Base-by-base conservation (phyloP, 1,139 yeast genomes). In the Yamadazyma spencermartinsiae region DNA sequence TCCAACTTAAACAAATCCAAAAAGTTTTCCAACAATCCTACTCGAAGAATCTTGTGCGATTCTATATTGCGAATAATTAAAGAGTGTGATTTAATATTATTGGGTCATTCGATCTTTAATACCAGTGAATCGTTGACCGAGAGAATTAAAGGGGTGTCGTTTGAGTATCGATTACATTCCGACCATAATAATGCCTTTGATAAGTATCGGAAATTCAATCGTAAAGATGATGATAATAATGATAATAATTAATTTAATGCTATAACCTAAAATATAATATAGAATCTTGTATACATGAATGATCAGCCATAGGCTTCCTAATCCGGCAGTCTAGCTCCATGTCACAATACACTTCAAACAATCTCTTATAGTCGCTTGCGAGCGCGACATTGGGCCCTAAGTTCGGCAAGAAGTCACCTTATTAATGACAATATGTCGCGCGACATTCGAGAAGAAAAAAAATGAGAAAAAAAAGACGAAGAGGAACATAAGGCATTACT, bases 11-110 rank as follows among this genome's bases (percentile, higher is more conserved):
- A 56, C 36, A 60, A 55, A 39, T 49, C 48, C 36, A 49, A 45
- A 17, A 45, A 48, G 33, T 38, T 45, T n/a, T 41, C 40, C 10
- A 64, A 62, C 41, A 63, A 62, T 37, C 72, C 69, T 46, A 75
- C 76, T 23, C 59, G 79, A 45, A 59, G 80, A 43, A 65, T 74
- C 29, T 65, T 76, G 33, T 73, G 77, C 49, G 79, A 74, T 45
- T 62, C 77, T 11, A 63, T 75, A 27, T 59, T 72, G 43, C 52
- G 74, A 27, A 60, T 74, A 3, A 68, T 76, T 31, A 56, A 76
- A 31, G 82, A 76, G 52, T 72, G 75, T 42, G 80, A 76, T 50
- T 43, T 59, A 40, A 41, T 46, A 4, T 36, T 45, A 35, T 4
- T 35, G 41, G 12, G 30, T 30, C 6, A 39, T 34, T 32, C 24